phyloP scores from a whole-genome alignment of 148 eudicot species.

The Vaccinium darrowii region DNA sequence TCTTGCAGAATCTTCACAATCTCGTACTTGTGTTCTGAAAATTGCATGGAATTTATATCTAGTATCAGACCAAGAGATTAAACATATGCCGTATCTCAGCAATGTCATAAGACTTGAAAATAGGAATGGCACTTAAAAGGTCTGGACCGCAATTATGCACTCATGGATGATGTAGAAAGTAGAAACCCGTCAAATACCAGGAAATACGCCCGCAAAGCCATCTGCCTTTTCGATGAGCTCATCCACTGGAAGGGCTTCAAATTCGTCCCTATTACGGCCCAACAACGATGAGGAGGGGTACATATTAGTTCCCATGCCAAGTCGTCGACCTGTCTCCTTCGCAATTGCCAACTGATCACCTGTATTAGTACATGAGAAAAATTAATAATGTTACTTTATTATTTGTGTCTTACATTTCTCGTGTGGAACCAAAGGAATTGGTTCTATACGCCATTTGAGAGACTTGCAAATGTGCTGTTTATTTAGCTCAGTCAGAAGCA shows the following conservation, averaged over 20 bases:
- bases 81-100: not conserved
- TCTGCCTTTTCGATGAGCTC: slow-evolving; percentile 65
- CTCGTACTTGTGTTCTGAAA: slow-evolving; percentile 64
- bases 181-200: slow-evolving; percentile 34
- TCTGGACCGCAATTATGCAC: not conserved
- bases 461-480: not conserved
- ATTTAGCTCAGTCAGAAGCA: slow-evolving; percentile 1
- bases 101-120: not conserved
- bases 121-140: not conserved
- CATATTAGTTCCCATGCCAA: slow-evolving; percentile 75
- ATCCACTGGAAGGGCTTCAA: slow-evolving; percentile 55
- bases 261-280: slow-evolving; percentile 42
- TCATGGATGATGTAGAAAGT: not conserved
- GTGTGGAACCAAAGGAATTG: not conserved
- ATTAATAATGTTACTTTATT: not conserved
- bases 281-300: slow-evolving; percentile 61
- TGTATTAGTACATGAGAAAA: slow-evolving; percentile 10
- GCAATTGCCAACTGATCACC: slow-evolving; percentile 76
- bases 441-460: not conserved
- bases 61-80: slow-evolving; percentile 13
- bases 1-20: slow-evolving; percentile 69
- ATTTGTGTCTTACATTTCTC: not conserved
- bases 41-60: slow-evolving; percentile 4
- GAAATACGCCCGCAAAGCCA: slow-evolving; percentile 74
- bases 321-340: slow-evolving; percentile 70